Evolutionary conservation across 2,329 filamentous ascomycete species (phyloP).

Genomic region (Fusarium dimerum): DNA sequence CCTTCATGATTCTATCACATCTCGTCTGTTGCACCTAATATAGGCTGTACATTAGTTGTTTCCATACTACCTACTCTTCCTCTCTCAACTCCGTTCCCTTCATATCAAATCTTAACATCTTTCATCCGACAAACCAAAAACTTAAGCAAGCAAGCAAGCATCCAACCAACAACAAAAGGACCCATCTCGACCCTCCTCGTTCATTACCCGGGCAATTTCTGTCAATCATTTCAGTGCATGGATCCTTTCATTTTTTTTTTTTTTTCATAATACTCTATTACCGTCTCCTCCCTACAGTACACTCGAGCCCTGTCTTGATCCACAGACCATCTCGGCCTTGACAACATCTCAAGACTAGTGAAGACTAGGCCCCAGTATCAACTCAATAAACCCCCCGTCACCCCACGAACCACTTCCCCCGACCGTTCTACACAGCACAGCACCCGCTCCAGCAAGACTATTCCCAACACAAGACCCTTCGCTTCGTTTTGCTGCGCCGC

Average conservation of each 20-base stretch:
- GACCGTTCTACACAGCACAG: conserved; percentile 18
- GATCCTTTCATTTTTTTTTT: conserved; percentile 2
- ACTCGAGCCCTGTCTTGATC: not conserved
- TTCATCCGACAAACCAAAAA: no score
- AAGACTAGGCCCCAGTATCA: conserved; percentile 1
- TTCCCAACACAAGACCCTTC: no score
- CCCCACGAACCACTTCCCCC: conserved; percentile 17
- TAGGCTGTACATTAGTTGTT: no score
- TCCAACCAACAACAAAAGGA: no score
- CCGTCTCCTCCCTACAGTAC: conserved; percentile 1
- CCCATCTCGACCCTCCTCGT: not conserved
- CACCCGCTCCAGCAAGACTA: not conserved
- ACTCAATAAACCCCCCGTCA: conserved; percentile 10
- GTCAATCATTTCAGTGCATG: not conserved
- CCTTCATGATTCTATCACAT: no score
- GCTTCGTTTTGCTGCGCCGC: conserved; percentile 1
- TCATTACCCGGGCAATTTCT: not conserved
- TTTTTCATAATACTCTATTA: not conserved
- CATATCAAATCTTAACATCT: no score
- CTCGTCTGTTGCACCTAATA: no score
- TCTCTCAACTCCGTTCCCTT: no score
- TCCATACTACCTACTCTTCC: no score
- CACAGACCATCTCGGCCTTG: not conserved
- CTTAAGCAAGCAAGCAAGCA: no score
- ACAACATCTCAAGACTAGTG: not conserved